These are phyloP conservation scores for Grifola frondosa DNA, from an alignment of 1,284 basidiomycete species.

Conservation along the genomic window DNA sequence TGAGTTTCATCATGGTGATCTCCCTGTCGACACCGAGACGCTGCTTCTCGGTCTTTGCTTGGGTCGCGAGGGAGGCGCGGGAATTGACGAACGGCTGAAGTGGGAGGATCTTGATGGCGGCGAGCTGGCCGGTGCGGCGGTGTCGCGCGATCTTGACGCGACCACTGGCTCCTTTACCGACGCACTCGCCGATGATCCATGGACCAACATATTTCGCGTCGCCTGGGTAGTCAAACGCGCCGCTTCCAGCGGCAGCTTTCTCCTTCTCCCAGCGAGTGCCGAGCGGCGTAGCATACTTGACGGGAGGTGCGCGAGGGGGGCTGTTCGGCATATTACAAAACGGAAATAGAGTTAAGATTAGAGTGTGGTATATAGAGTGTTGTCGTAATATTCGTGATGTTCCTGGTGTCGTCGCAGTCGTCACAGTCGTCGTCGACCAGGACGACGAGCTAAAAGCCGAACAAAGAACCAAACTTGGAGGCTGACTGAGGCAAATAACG, in stretches of 20 bases:
- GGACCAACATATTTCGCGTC: slow-evolving; percentile 76
- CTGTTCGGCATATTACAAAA: slow-evolving; percentile 31
- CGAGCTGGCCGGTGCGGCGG: slow-evolving; percentile 84
- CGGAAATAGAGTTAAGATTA: slow-evolving; percentile 10
- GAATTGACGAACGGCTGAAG: slow-evolving; percentile 81
- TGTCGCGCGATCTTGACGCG: slow-evolving; percentile 96
- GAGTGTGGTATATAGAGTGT: slow-evolving; percentile 6
- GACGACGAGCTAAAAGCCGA: slow-evolving; percentile 1
- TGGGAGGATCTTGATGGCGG: slow-evolving; percentile 97
- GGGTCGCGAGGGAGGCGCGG: slow-evolving; percentile 70
- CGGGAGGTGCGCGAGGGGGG: slow-evolving; percentile 66
- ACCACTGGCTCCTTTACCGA: slow-evolving; percentile 93
- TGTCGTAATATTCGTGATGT: slow-evolving; percentile 5
- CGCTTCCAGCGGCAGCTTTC: slow-evolving; percentile 67
- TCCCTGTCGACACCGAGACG: slow-evolving; percentile 93
- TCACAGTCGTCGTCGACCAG: slow-evolving; percentile 4
- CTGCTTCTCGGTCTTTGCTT: slow-evolving; percentile 85
- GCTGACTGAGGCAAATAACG: slow-evolving; percentile 19
- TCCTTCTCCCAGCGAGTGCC: slow-evolving; percentile 84
- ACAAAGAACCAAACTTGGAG: slow-evolving; percentile 11
- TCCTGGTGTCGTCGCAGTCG: slow-evolving; percentile 3
- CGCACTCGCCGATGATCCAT: slow-evolving; percentile 90
- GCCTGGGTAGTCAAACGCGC: slow-evolving; percentile 70
- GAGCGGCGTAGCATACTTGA: slow-evolving; percentile 63
- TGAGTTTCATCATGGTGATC: slow-evolving; percentile 99